Conservation (phyloP, 164 flowering plant species). For the Nymphaea thermarum region DNA sequence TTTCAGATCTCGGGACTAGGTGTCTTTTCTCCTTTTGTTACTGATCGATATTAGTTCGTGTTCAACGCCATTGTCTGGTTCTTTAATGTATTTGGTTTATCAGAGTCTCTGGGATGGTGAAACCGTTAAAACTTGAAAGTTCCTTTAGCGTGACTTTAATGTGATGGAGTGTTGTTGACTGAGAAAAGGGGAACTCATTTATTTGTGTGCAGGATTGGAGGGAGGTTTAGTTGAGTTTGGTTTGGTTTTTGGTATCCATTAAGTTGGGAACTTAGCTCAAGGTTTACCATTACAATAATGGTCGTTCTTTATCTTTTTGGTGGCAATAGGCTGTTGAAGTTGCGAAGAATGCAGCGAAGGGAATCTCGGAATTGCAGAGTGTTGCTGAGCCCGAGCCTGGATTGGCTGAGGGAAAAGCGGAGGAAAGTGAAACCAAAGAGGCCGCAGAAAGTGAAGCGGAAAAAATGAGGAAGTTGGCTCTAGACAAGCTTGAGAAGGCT, state of each 20-base stretch:
- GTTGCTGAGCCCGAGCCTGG: slow-evolving; percentile 38
- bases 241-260: background rate
- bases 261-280: too few species aligned
- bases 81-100: too few species aligned
- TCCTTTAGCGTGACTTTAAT: too few species aligned
- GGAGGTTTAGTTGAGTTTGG: background rate
- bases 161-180: too few species aligned
- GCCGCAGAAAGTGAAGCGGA: slow-evolving; percentile 41
- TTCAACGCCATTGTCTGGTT: background rate
- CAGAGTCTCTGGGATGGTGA: too few species aligned
- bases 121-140: too few species aligned
- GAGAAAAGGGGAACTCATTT: background rate
- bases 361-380: slow-evolving; percentile 44
- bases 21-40: background rate
- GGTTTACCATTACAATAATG: too few species aligned
- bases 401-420: slow-evolving; percentile 33
- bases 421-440: slow-evolving; percentile 21
- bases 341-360: slow-evolving; percentile 79
- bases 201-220: background rate
- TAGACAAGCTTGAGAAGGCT: slow-evolving; percentile 79
- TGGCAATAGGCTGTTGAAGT: slow-evolving; percentile 58
- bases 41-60: background rate
- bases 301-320: slow-evolving; percentile 1
- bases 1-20: slow-evolving; percentile 4
- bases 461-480: slow-evolving; percentile 43